phyloP scores from a whole-genome alignment of 1,284 basidiomycete species.

The Microbotryomycetes sp. region DNA sequence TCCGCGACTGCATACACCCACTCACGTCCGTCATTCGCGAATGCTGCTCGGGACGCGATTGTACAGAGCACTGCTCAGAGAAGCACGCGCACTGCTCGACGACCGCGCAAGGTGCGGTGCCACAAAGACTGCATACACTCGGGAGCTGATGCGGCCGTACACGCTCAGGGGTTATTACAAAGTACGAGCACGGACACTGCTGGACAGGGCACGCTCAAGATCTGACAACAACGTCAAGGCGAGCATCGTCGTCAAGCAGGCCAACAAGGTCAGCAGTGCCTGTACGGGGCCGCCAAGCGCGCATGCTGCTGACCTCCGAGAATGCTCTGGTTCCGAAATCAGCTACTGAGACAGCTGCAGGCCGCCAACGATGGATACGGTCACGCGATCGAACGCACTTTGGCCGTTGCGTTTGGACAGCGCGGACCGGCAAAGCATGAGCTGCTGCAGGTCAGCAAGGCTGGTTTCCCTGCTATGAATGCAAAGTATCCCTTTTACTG shows the following conservation, averaged over 20 bases:
- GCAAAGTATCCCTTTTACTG: too few relatives aligned
- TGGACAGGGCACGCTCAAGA: not conserved
- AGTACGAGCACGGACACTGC: not conserved
- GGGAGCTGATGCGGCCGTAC: too few relatives aligned
- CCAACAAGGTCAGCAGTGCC: slow-evolving; percentile 16
- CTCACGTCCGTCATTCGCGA: not conserved
- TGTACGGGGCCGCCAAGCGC: not conserved
- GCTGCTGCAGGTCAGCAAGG: slow-evolving; percentile 7
- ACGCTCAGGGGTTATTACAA: not conserved
- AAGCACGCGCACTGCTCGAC: not conserved
- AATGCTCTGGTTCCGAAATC: not conserved
- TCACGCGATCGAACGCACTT: slow-evolving; percentile 53
- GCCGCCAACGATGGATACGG: slow-evolving; percentile 52
- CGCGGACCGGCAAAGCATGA: slow-evolving; percentile 48
- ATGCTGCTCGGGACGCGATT: slow-evolving; percentile 7
- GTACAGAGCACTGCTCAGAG: slow-evolving; percentile 2
- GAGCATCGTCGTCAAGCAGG: slow-evolving; percentile 1
- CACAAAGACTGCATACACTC: too few relatives aligned
- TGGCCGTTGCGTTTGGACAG: slow-evolving; percentile 69
- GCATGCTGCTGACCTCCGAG: too few relatives aligned
- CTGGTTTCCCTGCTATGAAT: not conserved
- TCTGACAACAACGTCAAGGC: not conserved
- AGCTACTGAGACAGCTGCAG: slow-evolving; percentile 55
- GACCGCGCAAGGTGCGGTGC: not conserved
- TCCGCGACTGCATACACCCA: not conserved